These are phyloP conservation scores for Epicoccum nigrum DNA, from an alignment of 2,329 filamentous ascomycete species.

Conservation along the genomic window DNA sequence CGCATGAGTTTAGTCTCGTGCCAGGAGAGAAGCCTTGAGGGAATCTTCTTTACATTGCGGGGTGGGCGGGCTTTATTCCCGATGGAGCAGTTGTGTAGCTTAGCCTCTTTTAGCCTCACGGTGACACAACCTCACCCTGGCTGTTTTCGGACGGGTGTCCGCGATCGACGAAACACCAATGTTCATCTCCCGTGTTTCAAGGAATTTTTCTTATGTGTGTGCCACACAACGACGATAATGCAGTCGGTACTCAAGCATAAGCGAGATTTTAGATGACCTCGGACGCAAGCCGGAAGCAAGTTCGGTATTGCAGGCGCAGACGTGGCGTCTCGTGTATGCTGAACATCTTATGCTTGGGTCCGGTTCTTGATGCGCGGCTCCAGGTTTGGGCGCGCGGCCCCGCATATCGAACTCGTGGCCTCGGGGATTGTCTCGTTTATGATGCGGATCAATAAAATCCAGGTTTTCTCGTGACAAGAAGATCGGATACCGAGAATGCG, in stretches of 20 bases:
- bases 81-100: constrained; percentile 11
- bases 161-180: constrained; percentile 12
- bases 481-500: neutral
- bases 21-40: constrained; percentile 4
- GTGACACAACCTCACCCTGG: neutral
- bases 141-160: neutral
- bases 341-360: neutral
- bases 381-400: constrained; percentile 9
- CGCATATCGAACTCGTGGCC: constrained; percentile 4
- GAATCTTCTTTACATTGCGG: constrained; percentile 8
- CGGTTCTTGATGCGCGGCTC: neutral
- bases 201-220: neutral
- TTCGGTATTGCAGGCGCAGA: constrained; percentile 5
- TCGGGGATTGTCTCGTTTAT: constrained; percentile 5
- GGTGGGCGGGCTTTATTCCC: constrained; percentile 8
- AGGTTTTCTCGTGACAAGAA: constrained; percentile 7
- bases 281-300: constrained; percentile 1
- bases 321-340: constrained; percentile 7
- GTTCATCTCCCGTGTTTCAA: constrained; percentile 14
- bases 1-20: constrained; percentile 6
- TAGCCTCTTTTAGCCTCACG: constrained; percentile 8
- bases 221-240: neutral
- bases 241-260: constrained; percentile 6
- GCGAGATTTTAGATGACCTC: neutral
- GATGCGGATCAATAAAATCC: neutral